Evolutionary conservation across 2,329 filamentous ascomycete genomes (phyloP).

Genomic region (Curvularia spicifera): DNA sequence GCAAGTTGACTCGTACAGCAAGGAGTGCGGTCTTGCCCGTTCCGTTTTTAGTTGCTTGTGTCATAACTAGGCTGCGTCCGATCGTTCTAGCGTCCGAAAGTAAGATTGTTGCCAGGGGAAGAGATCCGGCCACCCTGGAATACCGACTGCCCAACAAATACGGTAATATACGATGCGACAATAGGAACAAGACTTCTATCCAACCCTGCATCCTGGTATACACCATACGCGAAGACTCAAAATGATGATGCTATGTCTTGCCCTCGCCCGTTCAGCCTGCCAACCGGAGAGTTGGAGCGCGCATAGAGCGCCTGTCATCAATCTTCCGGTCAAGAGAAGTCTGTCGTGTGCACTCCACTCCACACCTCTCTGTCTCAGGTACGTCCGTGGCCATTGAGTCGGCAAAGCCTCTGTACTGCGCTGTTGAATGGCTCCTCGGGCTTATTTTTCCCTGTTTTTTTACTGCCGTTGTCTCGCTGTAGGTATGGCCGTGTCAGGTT

Average conservation of each 20-base stretch:
- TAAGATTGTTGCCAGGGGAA: background rate
- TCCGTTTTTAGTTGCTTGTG: background rate
- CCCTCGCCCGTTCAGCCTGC: background rate
- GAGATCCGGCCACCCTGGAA: background rate
- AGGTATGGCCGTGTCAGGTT: background rate
- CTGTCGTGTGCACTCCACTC: slow-evolving; percentile 1
- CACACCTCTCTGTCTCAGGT: background rate
- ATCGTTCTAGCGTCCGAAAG: background rate
- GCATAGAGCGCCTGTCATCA: background rate
- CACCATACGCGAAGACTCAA: background rate
- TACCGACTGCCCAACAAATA: background rate
- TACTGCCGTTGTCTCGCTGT: slow-evolving; percentile 5
- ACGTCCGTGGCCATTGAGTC: background rate
- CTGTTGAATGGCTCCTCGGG: background rate
- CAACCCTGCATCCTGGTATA: background rate
- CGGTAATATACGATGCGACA: background rate
- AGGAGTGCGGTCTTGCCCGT: background rate
- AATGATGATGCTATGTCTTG: background rate
- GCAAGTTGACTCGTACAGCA: background rate
- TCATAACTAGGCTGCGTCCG: background rate
- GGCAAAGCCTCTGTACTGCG: background rate
- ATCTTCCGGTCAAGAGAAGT: slow-evolving; percentile 8
- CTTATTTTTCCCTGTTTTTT: background rate
- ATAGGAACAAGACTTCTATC: background rate
- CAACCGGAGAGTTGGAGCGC: background rate